Base-by-base conservation (phyloP, 169 alveolate genomes). In the Theileria luwenshuni region DNA sequence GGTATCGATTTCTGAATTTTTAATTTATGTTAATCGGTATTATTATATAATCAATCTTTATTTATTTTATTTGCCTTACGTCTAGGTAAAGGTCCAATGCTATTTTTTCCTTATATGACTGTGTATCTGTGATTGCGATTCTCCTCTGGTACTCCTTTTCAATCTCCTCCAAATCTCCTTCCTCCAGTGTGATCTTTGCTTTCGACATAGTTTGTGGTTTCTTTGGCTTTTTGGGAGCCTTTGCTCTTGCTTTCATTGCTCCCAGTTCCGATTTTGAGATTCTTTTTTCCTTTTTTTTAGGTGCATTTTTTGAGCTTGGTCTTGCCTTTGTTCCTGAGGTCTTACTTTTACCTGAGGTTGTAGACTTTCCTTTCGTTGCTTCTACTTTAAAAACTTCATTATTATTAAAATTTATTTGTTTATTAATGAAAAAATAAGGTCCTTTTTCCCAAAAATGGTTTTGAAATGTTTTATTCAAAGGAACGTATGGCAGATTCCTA, bases 121-220 rank as follows among this genome's bases (percentile, higher is more conserved):
- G 49, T n/a, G 83, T 60, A 52, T 79, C 87, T 35, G 87, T 79
- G 1, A 79, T 41, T 71, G 83, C 76, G 71, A 79, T 79, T 35
- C 73, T 74, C 30, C 63, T 74, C 10, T 30, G 30, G 49, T 71
- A 71, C 27, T 38, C 51, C 51, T 62, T 54, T 12, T 79, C 83
- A 1, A 73, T 48, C 65, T 64, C 48, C 38, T 79, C 62, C 67
- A 51, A 38, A 49, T 79, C 81, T 41, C 65, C 87, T 15, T 25
- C 65, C 19, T 71, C 70, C 21, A 79, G 15, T 8, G 87, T 79
- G 3, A 65, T 72, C 47, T 79, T 70, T 35, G 63, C 7, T 51
- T 64, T 79, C 15, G 64, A 70, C 17, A 42, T 12, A 13, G 43
- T 45, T 10, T 54, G 83, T 33, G 32, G 30, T 42, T 38, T 30